Evolutionary conservation across 805 yeast genomes (phyloP), one percentile per base, ranked within the genome.

Genomic region (Yarrowia divulgata): DNA sequence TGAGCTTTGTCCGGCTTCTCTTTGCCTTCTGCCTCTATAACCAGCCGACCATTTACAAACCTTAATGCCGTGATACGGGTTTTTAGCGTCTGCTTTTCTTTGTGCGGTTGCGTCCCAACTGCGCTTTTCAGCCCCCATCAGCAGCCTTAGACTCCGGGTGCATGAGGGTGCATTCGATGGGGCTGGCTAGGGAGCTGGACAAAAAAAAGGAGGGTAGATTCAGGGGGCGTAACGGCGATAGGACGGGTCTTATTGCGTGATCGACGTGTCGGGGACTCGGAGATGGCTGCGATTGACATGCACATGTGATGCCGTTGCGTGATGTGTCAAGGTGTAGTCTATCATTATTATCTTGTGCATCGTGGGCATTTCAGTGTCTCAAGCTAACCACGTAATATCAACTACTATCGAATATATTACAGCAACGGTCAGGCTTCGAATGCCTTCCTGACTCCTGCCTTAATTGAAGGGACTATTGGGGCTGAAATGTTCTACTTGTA

Each of bases 11-110:
- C 29, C 29, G 29, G 29, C 29, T 23, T 23, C 10, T 18, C n/a
- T 5, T 46, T 46, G 43, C 18, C 14, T 14, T 16, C 13, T 46
- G 50, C 32, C 50, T 46, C 50, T 43, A 43, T 23, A 18, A 60
- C 66, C 66, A 60, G 66, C 66, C 66, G 32, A 60, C 66, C 52
- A 18, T 39, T 60, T 60, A 32, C 19, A 18, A 45, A 60, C 42
- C 14, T n/a, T 23, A 43, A 14, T 1, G 14, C 4, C n/a, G 8
- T 8, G 64, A 57, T 42, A 42, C 43, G 49, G 49, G 18, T n/a
- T 40, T 42, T 34, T 14, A 14, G 37, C 18, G 18, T 4, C 37
- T 5, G 13, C 14, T 23, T 35, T 40, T 16, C 49, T 42, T 57
- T 57, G 64, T 57, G 29, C n/a, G 4, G 18, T 12, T 39, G 60